phyloP scores from a whole-genome alignment of 192 early-diverging fungal genomes.

The Coemansia sp. region DNA sequence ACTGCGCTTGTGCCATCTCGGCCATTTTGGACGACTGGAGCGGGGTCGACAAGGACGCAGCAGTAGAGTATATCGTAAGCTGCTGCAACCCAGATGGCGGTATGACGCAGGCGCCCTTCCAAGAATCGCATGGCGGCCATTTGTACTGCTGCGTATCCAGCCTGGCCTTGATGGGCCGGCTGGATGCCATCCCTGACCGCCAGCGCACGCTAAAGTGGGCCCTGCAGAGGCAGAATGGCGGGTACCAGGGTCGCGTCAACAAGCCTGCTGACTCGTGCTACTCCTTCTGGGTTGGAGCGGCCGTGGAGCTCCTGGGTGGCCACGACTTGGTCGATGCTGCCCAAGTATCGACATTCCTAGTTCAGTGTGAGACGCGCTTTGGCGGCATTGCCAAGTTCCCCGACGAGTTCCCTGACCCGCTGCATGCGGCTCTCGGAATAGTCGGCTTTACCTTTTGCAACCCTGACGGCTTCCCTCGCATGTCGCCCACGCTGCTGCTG shows the following conservation, averaged over 20 bases:
- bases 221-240: constrained; percentile 69
- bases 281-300: constrained; percentile 94
- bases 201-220: constrained; percentile 70
- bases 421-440: constrained; percentile 49
- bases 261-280: constrained; percentile 95
- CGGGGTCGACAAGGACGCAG: constrained; percentile 67
- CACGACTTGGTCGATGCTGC: constrained; percentile 32
- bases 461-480: constrained; percentile 34
- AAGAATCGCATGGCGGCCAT: constrained; percentile 87
- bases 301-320: constrained; percentile 57
- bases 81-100: constrained; percentile 56
- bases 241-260: constrained; percentile 88
- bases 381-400: constrained; percentile 50
- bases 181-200: constrained; percentile 57
- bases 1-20: constrained; percentile 81
- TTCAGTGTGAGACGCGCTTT: constrained; percentile 32
- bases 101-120: constrained; percentile 71
- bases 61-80: constrained; percentile 27
- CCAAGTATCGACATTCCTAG: constrained; percentile 14
- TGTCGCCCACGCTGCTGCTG: constrained; percentile 47
- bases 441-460: constrained; percentile 38
- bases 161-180: constrained; percentile 66
- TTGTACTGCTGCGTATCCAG: constrained; percentile 88
- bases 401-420: constrained; percentile 32
- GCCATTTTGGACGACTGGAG: constrained; percentile 87